These are phyloP conservation scores for Limonomyces culmigenus DNA, from an alignment of 1,284 basidiomycete species.

Conservation along the genomic window DNA sequence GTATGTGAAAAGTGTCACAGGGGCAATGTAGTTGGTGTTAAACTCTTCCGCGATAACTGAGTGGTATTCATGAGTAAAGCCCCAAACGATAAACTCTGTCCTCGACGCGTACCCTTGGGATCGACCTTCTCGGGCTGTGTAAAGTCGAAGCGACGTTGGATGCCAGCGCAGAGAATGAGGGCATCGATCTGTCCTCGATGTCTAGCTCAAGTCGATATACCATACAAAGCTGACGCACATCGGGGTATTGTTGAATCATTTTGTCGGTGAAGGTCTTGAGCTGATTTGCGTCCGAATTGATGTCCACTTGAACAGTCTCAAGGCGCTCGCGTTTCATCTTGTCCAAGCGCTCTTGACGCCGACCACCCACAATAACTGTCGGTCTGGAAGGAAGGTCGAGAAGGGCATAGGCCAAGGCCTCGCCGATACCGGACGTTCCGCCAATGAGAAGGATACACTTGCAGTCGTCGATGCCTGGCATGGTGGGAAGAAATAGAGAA, in stretches of 20 bases:
- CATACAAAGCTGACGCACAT: too few relatives aligned
- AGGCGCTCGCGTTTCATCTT: conserved; percentile 29
- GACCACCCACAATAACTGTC: conserved; percentile 35
- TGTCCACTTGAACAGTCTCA: conserved; percentile 24
- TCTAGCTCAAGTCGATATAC: too few relatives aligned
- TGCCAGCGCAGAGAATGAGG: conserved; percentile 28
- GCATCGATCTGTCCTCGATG: conserved; percentile 35
- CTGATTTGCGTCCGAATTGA: conserved; percentile 19
- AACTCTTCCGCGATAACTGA: conserved; percentile 31
- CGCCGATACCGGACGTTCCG: conserved; percentile 44
- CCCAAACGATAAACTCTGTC: background rate
- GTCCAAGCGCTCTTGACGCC: conserved; percentile 33
- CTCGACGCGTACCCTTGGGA: conserved; percentile 17
- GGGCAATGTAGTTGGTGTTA: conserved; percentile 37
- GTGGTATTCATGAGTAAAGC: background rate
- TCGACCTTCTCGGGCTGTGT: conserved; percentile 28
- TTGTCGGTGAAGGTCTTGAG: conserved; percentile 24
- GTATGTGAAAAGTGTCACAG: conserved; percentile 29
- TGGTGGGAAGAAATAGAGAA: too few relatives aligned
- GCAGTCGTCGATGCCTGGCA: conserved; percentile 28
- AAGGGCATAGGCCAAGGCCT: conserved; percentile 36
- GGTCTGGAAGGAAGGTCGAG: conserved; percentile 30
- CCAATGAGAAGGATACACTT: conserved; percentile 45
- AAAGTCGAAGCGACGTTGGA: conserved; percentile 36
- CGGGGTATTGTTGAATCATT: conserved; percentile 25